Base-by-base conservation (phyloP, 148 eudicot species). In the Chenopodium suecicum region DNA sequence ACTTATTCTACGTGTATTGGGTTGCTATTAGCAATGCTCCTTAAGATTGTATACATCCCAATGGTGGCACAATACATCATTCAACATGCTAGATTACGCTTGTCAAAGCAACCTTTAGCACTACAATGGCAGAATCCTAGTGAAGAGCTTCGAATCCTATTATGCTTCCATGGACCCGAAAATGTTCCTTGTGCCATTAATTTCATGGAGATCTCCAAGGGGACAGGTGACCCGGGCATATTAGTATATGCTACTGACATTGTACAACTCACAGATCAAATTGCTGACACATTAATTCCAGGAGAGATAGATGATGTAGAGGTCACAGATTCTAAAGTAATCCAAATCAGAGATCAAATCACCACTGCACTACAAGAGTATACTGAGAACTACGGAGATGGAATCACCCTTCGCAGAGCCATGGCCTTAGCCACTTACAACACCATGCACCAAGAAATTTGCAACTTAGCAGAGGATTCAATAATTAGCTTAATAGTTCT, bases 391-490 rank as follows among this genome's bases (percentile, higher is more conserved):
- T 81, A 85, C 25, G 89, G 89, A 13, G 90, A 87, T 9, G 91
- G 94, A n/a, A 78, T 95, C 52, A 82, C 77, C 1, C 75, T 91
- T n/a, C 78, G 69, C 1, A 78, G 99, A 78, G 88, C 85, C 89
- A 86, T 95, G 65, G 91, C 91, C 7, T 86, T 95, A 4, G 87
- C 98, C 1, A 88, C 94, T 0, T 81, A 89, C 14, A 89, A 86
- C 67, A 90, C 74, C 29, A 91, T 95, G 99, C 92, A 94, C n/a
- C 97, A 92, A 27, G 98, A 95, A 79, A 78, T 93, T 14, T 91
- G 92, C 46, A 82, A 83, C 68, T 74, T 94, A 72, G 98, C 94
- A 0, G 94, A 93, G 85, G 96, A 95, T 32, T 82, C 92, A 14
- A 50, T 83, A 56, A 83, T 85, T 41, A 90, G 94, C 1, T 69